Evolutionary conservation across 257 asterid species (phyloP), one percentile per base, ranked within the genome.

Genomic region (Ajuga chamaepitys): DNA sequence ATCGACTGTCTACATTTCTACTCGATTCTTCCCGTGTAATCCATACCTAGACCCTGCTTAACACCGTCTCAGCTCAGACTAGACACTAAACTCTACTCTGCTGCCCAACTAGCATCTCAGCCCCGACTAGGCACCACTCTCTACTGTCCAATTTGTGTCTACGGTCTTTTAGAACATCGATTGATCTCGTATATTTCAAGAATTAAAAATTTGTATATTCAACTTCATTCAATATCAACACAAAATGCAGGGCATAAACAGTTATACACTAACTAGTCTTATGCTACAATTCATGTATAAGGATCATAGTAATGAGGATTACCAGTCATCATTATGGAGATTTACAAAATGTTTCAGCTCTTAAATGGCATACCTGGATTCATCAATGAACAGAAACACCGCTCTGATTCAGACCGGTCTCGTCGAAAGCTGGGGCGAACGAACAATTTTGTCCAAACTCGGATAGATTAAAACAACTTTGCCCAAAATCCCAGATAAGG

Each of bases 401-500:
- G 10, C 17, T 5, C 22, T 7, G 63, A 8, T 57, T 10, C 3
- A 1, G 5, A 32, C 62, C 2, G n/a, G 44, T 0, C 13, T n/a
- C 7, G 5, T 44, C 7, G 18, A 38, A 38, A n/a, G 45, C 9
- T 8, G 11, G 45, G 9, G 10, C 11, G 45, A 44, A 7, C 26
- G 37, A 32, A 52, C 44, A 48, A 11, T 21, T 28, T 45, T 28
- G 5, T 13, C n/a, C 58, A 41, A 54, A 28, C n/a, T 9, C 62
- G 34, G n/a, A 22, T 56, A 32, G 40, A 60, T 74, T 56, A 86
- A 64, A 80, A 66, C 38, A 85, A 67, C 83, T 81, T 85, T 60
- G 80, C 70, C 89, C 88, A 85, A 54, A 81, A 87, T 64, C 89
- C 86, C 77, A 88, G 28, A 74, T 74, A 84, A 0, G 83, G 91